Conservation (phyloP, 768 basidiomycete genomes). For the Paxillus rubicundulus region DNA sequence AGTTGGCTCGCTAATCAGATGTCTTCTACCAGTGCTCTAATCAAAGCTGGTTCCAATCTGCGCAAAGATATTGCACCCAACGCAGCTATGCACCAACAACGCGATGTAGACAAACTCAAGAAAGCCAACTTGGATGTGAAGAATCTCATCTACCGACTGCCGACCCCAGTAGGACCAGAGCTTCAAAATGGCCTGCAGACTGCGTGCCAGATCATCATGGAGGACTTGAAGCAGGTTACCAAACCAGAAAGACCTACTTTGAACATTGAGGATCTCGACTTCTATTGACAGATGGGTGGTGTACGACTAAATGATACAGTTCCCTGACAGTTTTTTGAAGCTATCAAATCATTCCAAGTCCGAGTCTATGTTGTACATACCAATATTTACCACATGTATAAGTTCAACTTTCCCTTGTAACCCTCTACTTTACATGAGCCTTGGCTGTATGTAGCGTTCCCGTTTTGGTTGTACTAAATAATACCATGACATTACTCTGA, state of each 20-base stretch:
- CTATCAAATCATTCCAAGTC: too few relatives aligned
- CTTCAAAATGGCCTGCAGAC: conserved; percentile 25
- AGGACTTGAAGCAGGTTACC: neutral
- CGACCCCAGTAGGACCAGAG: conserved; percentile 13
- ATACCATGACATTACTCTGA: too few relatives aligned
- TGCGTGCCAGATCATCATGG: conserved; percentile 35
- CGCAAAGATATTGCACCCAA: conserved; percentile 33
- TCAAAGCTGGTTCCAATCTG: conserved; percentile 27
- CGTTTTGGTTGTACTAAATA: too few relatives aligned
- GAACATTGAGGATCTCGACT: conserved; percentile 25
- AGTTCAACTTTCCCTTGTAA: too few relatives aligned
- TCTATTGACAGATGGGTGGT: neutral
- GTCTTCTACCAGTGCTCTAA: conserved; percentile 17
- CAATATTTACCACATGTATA: too few relatives aligned
- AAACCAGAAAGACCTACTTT: conserved; percentile 21
- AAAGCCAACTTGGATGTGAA: conserved; percentile 24
- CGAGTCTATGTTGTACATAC: too few relatives aligned
- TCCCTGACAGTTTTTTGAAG: too few relatives aligned
- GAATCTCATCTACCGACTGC: conserved; percentile 27
- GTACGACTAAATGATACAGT: neutral
- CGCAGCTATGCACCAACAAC: conserved; percentile 27
- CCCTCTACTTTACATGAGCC: too few relatives aligned
- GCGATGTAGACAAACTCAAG: conserved; percentile 27
- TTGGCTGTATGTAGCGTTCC: too few relatives aligned
- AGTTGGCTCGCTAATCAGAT: neutral